Percentiles rank a stretch among this genome's conserved stretches.
These are phyloP conservation scores for Cetradonia linearis DNA, from an alignment of 495 filamentous ascomycete genomes.

Conservation along the genomic window DNA sequence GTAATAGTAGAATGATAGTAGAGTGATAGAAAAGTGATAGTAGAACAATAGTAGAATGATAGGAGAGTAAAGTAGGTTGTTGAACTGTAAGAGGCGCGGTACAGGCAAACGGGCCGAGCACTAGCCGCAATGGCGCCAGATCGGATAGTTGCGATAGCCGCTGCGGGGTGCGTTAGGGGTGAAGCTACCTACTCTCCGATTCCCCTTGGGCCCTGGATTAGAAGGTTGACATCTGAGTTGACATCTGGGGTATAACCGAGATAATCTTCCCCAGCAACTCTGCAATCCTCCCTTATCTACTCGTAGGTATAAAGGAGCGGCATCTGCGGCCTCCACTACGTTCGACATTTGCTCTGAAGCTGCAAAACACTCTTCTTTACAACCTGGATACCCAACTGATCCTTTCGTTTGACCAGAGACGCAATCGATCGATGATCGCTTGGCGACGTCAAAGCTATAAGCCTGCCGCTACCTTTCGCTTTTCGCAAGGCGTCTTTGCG, in stretches of 20 bases:
- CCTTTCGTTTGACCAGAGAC: neutral
- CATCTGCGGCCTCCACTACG: too few relatives aligned
- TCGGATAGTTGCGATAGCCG: constrained; percentile 14
- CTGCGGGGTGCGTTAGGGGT: constrained; percentile 16
- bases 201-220: neutral
- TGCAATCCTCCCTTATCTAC: neutral
- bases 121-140: constrained; percentile 4
- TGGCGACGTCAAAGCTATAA: constrained; percentile 4
- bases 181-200: constrained; percentile 1
- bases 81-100: constrained; percentile 14
- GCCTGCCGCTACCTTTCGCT: constrained; percentile 8
- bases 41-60: too few relatives aligned
- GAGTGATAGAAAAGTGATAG: too few relatives aligned
- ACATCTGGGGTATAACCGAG: constrained; percentile 6
- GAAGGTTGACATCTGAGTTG: neutral
- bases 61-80: neutral
- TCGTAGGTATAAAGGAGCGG: neutral
- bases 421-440: neutral
- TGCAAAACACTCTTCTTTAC: neutral
- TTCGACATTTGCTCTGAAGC: neutral
- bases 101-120: constrained; percentile 5
- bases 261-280: neutral
- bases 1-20: too few relatives aligned
- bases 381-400: neutral
- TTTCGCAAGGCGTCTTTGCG: constrained; percentile 5